Percentiles rank a stretch among this genome's conserved stretches.
These are phyloP conservation scores for Poa annua DNA, from an alignment of 176 grass and related monocot species.

Conservation along the genomic window DNA sequence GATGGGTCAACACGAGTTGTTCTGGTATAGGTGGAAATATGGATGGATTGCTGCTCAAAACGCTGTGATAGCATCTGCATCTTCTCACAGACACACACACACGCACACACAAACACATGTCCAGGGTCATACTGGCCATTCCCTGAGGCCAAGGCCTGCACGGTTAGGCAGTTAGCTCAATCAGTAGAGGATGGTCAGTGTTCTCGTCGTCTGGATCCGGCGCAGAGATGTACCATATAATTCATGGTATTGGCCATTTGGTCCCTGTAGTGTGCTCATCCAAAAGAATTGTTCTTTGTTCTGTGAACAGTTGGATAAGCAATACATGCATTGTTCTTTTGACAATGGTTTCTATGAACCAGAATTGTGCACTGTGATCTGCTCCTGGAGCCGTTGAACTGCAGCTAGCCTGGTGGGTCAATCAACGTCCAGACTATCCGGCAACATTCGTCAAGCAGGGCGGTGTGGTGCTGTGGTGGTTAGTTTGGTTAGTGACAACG, in stretches of 20 bases:
- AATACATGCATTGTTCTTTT: slow-evolving; percentile 4
- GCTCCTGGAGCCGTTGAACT: not conserved
- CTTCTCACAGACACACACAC: not conserved
- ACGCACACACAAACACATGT: not conserved
- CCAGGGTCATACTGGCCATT: not conserved
- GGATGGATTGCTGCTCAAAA: slow-evolving; percentile 10
- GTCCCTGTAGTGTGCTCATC: not conserved
- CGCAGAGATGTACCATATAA: not conserved
- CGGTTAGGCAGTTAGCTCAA: slow-evolving; percentile 7
- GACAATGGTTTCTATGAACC: too few relatives aligned
- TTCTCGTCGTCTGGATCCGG: not conserved
- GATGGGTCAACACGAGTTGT: slow-evolving; percentile 14
- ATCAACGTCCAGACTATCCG: not conserved
- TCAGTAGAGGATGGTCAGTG: not conserved
- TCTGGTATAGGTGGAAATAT: slow-evolving; percentile 26
- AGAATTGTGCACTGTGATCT: not conserved
- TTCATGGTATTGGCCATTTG: not conserved
- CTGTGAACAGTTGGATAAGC: slow-evolving; percentile 10
- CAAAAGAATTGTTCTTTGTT: not conserved
- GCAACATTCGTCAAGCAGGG: too few relatives aligned
- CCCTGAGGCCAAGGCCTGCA: slow-evolving; percentile 9
- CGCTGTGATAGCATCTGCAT: not conserved
- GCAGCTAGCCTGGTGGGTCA: not conserved
- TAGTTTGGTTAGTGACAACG: not conserved
- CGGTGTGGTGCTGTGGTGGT: not conserved